These are phyloP conservation scores for Cupressus sempervirens DNA, from an alignment of 75 land plant genomes.

Conservation along the genomic window DNA sequence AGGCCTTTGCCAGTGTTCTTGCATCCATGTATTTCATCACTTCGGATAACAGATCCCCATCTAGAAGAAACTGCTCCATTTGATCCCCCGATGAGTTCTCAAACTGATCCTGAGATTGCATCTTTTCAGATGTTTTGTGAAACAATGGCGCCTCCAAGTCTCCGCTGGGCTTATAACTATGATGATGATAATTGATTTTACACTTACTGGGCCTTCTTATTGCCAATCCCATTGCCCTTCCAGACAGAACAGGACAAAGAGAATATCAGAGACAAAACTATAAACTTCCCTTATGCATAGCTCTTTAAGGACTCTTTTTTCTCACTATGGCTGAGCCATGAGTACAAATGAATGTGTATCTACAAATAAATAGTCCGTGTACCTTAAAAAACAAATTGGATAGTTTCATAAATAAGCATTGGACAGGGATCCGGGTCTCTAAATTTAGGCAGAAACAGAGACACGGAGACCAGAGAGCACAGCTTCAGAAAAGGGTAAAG, in stretches of 20 bases:
- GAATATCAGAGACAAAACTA: not conserved
- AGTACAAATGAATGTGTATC: not conserved
- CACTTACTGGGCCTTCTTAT: conserved; percentile 1
- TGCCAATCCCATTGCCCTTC: conserved; percentile 4
- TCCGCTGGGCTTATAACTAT: not conserved
- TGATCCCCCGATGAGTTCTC: not conserved
- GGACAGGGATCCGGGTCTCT: no score
- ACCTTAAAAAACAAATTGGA: no score
- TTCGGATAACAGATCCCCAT: conserved; percentile 57
- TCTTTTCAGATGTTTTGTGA: not conserved
- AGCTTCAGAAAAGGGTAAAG: not conserved
- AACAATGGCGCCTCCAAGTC: not conserved
- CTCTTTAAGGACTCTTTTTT: not conserved
- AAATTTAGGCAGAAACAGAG: not conserved
- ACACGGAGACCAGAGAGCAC: not conserved
- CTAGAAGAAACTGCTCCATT: conserved; percentile 20
- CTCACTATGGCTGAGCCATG: not conserved
- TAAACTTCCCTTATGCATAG: not conserved
- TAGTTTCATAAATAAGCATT: not conserved
- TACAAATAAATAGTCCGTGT: not conserved
- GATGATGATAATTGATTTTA: not conserved
- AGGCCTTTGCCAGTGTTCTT: conserved; percentile 33
- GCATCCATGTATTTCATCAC: conserved; percentile 53
- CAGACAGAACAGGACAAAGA: not conserved
- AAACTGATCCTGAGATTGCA: not conserved